These are phyloP conservation scores for Dentipellis fragilis DNA, from an alignment of 768 basidiomycete genomes.

Conservation along the genomic window DNA sequence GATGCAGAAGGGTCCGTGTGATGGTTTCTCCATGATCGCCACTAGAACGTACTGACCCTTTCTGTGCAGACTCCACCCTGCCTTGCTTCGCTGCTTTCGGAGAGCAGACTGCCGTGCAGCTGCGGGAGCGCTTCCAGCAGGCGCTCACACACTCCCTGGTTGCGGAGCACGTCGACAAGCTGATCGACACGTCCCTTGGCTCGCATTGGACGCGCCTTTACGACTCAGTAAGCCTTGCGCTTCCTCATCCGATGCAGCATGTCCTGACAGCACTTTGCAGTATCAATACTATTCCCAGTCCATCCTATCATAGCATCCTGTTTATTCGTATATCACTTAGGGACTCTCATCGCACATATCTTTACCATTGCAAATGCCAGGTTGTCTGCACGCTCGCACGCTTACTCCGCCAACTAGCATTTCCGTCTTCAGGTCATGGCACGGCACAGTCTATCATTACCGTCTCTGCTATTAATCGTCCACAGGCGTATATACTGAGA, in stretches of 20 bases:
- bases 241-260: neutral
- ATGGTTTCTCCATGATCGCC: neutral
- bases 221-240: slow-evolving; percentile 61
- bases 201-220: slow-evolving; percentile 94
- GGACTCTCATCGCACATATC: neutral
- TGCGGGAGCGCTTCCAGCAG: slow-evolving; percentile 92
- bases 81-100: slow-evolving; percentile 89
- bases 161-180: slow-evolving; percentile 79
- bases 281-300: slow-evolving; percentile 94
- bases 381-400: neutral
- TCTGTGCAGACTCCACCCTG: slow-evolving; percentile 62
- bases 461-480: neutral
- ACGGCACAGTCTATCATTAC: neutral
- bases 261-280: slow-evolving; percentile 26
- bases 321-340: neutral
- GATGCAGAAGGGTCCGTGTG: slow-evolving; percentile 88
- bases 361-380: neutral
- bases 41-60: neutral
- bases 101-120: slow-evolving; percentile 78
- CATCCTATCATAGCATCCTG: slow-evolving; percentile 41
- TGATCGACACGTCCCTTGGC: slow-evolving; percentile 84
- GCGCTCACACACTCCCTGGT: slow-evolving; percentile 76
- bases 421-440: neutral
- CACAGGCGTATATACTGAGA: slow-evolving; percentile 2
- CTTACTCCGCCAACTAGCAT: neutral